phyloP scores from a whole-genome alignment of 2,329 filamentous ascomycete species.

The Xylariaceae sp. region DNA sequence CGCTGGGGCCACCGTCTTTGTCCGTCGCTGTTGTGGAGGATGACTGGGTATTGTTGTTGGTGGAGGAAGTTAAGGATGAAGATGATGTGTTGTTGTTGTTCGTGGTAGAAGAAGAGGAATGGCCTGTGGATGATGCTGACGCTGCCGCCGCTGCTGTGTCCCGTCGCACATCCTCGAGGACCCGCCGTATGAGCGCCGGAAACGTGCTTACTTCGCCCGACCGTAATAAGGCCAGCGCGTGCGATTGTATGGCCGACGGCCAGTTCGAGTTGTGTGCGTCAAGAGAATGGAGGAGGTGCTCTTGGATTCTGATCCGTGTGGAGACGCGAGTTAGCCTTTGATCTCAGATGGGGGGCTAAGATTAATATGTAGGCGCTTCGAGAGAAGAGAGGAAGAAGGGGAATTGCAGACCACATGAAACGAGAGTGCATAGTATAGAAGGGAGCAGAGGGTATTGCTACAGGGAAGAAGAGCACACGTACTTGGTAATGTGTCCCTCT shows the following conservation, averaged over 20 bases:
- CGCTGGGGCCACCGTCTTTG: slow-evolving; percentile 19
- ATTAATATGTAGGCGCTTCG: not conserved
- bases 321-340: slow-evolving; percentile 8
- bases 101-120: no score
- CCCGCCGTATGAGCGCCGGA: slow-evolving; percentile 63
- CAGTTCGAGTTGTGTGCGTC: slow-evolving; percentile 66
- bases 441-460: no score
- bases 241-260: slow-evolving; percentile 64
- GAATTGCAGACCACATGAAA: no score
- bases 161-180: slow-evolving; percentile 66
- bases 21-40: slow-evolving; percentile 17
- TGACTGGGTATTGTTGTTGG: slow-evolving; percentile 20
- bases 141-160: slow-evolving; percentile 49
- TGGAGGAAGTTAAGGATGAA: slow-evolving; percentile 34
- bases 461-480: slow-evolving; percentile 30
- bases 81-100: slow-evolving; percentile 27
- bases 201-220: slow-evolving; percentile 65
- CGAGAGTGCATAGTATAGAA: no score
- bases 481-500: slow-evolving; percentile 67
- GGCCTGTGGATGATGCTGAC: no score
- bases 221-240: slow-evolving; percentile 66
- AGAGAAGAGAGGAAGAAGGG: slow-evolving; percentile 7
- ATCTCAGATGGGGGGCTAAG: no score
- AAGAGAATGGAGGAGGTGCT: slow-evolving; percentile 66
- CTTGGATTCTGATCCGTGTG: slow-evolving; percentile 60